Conservation (phyloP, 1,284 basidiomycete species). For the Amylostereum chailletii region DNA sequence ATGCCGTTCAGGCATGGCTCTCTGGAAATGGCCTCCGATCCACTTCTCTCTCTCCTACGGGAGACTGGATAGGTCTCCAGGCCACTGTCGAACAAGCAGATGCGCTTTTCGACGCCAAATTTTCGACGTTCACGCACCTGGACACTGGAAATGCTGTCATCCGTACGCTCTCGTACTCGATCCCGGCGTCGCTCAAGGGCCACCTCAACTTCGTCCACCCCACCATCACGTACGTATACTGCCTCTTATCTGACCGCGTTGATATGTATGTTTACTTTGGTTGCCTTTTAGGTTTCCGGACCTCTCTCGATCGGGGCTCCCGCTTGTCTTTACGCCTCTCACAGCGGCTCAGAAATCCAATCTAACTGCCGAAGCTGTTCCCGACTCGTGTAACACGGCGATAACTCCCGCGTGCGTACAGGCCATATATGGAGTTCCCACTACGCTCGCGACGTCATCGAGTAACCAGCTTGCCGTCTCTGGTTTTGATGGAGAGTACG, state of each 20-base stretch:
- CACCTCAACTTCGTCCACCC: slow-evolving; percentile 22
- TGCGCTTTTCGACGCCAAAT: slow-evolving; percentile 22
- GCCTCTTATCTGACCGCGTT: not conserved
- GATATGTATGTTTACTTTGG: not conserved
- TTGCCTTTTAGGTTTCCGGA: too few species aligned
- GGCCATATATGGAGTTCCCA: slow-evolving; percentile 23
- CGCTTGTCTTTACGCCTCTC: not conserved
- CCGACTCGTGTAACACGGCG: slow-evolving; percentile 13
- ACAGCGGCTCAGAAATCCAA: not conserved
- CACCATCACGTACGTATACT: slow-evolving; percentile 13
- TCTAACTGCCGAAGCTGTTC: slow-evolving; percentile 6
- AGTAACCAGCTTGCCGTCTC: slow-evolving; percentile 21
- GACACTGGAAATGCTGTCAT: slow-evolving; percentile 15
- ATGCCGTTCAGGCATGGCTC: slow-evolving; percentile 23
- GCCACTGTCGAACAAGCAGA: slow-evolving; percentile 22
- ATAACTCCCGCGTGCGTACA: slow-evolving; percentile 22
- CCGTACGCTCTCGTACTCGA: slow-evolving; percentile 25
- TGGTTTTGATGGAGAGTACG: slow-evolving; percentile 22
- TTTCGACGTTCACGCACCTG: slow-evolving; percentile 21
- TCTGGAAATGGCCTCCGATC: slow-evolving; percentile 18
- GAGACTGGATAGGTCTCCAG: slow-evolving; percentile 16
- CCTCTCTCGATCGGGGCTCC: not conserved
- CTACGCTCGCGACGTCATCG: slow-evolving; percentile 19
- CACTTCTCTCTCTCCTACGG: slow-evolving; percentile 14
- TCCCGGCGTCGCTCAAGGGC: slow-evolving; percentile 18